Conservation (phyloP, 129 eudicot genomes). For the sunflower (Helianthus annuus) region DNA sequence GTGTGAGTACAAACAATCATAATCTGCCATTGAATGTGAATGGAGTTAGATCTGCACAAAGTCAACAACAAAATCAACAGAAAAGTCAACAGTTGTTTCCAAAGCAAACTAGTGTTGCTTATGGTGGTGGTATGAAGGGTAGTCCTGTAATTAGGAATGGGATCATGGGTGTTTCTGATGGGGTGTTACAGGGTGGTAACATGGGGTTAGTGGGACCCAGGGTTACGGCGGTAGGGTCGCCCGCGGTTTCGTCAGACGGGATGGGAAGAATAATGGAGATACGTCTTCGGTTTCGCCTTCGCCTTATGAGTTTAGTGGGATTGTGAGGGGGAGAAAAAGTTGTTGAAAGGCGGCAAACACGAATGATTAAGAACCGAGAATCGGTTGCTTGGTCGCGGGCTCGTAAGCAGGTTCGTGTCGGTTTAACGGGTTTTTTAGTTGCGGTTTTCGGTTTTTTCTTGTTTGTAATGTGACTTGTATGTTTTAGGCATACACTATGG, state of each 20-base stretch:
- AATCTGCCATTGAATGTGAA: too few species aligned
- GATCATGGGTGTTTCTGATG: constrained; percentile 49
- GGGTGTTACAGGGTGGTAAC: constrained; percentile 48
- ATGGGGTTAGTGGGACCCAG: constrained; percentile 54
- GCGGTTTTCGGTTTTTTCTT: neutral
- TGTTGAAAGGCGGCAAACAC: constrained; percentile 86
- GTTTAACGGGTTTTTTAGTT: neutral
- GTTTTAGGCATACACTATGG: constrained; percentile 84
- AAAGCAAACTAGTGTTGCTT: constrained; percentile 58
- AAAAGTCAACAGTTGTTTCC: constrained; percentile 58
- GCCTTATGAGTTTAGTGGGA: constrained; percentile 74
- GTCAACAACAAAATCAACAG: constrained; percentile 48
- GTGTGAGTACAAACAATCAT: too few species aligned
- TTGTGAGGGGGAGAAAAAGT: constrained; percentile 63
- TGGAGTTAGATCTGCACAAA: constrained; percentile 55
- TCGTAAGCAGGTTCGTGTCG: constrained; percentile 77
- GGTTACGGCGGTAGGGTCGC: constrained; percentile 65
- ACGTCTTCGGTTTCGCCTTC: constrained; percentile 85
- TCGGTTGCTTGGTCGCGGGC: constrained; percentile 98
- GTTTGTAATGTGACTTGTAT: neutral
- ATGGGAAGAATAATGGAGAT: constrained; percentile 80
- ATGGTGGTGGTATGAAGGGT: constrained; percentile 61
- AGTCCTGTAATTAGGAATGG: constrained; percentile 68
- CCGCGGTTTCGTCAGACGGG: constrained; percentile 81
- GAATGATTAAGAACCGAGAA: constrained; percentile 94